Base-by-base conservation (phyloP, 148 eudicot genomes). In the Suaeda aralocaspica region DNA sequence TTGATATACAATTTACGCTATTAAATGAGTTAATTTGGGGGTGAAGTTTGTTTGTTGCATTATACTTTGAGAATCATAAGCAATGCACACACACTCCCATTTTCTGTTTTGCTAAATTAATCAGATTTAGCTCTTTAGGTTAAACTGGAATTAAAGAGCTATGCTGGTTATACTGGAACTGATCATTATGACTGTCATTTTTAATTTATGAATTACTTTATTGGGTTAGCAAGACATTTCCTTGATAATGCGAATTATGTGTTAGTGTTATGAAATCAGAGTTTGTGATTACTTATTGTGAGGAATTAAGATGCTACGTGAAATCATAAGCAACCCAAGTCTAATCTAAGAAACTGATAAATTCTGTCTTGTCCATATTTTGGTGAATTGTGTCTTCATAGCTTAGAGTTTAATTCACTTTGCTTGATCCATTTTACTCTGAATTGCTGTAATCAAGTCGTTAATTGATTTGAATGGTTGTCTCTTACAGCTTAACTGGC, bases 401-500 rank as follows among this genome's bases (percentile, higher is more conserved):
- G 10, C 0, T 48, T 12, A 18, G n/a, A n/a, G n/a, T n/a, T 48
- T 19, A 3, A 51, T 45, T 45, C 14, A 45, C 49, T 45, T 12
- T 9, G 13, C 26, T 21, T 51, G 22, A 24, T 4, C 16, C 31
- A 25, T 55, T 55, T 25, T 2, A 24, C 59, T 10, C 18, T 25
- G 59, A 55, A 55, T 1, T 55, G 29, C 5, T 24, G 26, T 55
- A 25, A 5, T 55, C 15, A 25, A 25, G 12, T 55, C 13, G 22
- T 16, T 30, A 7, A 22, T 15, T 56, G 16, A 56, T 59, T 25
- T 69, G 15, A 10, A 19, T 28, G 31, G 5, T 57, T 14, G 19
- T 34, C 36, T n/a, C 36, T 4, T 67, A 26, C 81, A 79, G 85
- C 26, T 74, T 57, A 82, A 28, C 77, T 84, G 85, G 85, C 85